These are phyloP conservation scores for Peterozyma xylosa DNA, from an alignment of 805 yeast species.

Conservation along the genomic window DNA sequence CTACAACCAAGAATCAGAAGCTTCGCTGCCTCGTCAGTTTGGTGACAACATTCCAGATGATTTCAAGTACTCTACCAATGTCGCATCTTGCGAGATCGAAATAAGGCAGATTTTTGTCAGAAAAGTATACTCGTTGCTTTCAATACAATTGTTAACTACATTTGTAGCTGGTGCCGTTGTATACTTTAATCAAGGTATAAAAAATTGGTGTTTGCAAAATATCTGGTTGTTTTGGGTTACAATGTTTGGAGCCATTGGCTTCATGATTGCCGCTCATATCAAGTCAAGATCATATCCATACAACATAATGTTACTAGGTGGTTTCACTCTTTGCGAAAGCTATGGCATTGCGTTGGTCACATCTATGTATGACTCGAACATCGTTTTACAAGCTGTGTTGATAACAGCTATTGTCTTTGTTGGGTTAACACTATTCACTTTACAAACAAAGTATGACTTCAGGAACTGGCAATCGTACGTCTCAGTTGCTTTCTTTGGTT, in stretches of 20 bases:
- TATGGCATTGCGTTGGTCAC: constrained; percentile 65
- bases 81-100: constrained; percentile 69
- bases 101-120: constrained; percentile 71
- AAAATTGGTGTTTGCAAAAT: constrained; percentile 49
- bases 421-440: constrained; percentile 72
- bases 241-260: constrained; percentile 51
- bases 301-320: constrained; percentile 50
- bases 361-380: constrained; percentile 50
- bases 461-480: constrained; percentile 55
- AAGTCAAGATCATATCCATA: constrained; percentile 64
- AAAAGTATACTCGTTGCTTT: constrained; percentile 69
- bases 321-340: constrained; percentile 71
- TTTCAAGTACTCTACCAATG: constrained; percentile 74
- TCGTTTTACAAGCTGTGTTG: constrained; percentile 63
- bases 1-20: constrained; percentile 5
- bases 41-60: constrained; percentile 49
- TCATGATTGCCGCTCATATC: constrained; percentile 54
- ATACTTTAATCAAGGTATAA: constrained; percentile 33
- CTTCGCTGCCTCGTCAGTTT: constrained; percentile 6
- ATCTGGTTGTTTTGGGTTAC: constrained; percentile 54
- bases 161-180: constrained; percentile 48
- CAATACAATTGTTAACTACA: constrained; percentile 58
- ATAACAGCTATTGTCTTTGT: constrained; percentile 64
- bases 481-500: constrained; percentile 50
- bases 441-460: constrained; percentile 73